Percentiles rank a stretch among this genome's conserved stretches.
These are phyloP conservation scores for Pestalotiopsis sp. DNA, from an alignment of 2,329 filamentous ascomycete genomes.

Conservation along the genomic window DNA sequence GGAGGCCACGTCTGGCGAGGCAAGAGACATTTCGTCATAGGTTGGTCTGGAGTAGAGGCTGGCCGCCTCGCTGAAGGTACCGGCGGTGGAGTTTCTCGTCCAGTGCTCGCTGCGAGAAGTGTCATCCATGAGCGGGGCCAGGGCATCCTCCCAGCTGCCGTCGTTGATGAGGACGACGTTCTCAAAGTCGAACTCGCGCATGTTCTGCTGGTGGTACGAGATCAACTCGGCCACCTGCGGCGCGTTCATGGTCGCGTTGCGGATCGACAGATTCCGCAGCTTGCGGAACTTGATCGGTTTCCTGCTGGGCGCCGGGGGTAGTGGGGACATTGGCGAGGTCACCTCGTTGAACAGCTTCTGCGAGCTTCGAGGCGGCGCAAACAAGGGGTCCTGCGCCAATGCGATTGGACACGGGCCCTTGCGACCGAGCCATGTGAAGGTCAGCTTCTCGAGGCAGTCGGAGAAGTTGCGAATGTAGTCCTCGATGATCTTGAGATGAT, in stretches of 20 bases:
- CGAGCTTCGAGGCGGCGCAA: constrained; percentile 54
- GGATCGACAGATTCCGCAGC: constrained; percentile 69
- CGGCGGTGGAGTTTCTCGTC: constrained; percentile 41
- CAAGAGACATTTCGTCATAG: constrained; percentile 8
- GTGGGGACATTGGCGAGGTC: constrained; percentile 65
- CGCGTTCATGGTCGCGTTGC: constrained; percentile 73
- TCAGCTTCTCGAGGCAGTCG: constrained; percentile 66
- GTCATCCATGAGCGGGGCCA: constrained; percentile 67
- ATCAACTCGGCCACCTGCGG: constrained; percentile 73
- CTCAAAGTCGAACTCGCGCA: constrained; percentile 80
- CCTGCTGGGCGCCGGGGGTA: constrained; percentile 54
- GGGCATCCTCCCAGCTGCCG: constrained; percentile 80
- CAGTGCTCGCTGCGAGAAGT: constrained; percentile 44
- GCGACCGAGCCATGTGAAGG: constrained; percentile 75
- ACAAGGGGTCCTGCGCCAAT: constrained; percentile 70
- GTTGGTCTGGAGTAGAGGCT: constrained; percentile 24
- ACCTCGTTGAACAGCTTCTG: constrained; percentile 67
- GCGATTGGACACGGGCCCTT: constrained; percentile 76
- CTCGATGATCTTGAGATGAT: constrained; percentile 79
- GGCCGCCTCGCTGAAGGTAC: constrained; percentile 31
- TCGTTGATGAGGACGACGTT: constrained; percentile 68
- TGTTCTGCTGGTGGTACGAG: constrained; percentile 63
- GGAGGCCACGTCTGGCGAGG: constrained; percentile 58
- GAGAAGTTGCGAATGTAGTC: constrained; percentile 77
- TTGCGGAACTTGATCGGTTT: constrained; percentile 66